Conservation (phyloP, 768 basidiomycete genomes). For the Kwoniella pini region DNA sequence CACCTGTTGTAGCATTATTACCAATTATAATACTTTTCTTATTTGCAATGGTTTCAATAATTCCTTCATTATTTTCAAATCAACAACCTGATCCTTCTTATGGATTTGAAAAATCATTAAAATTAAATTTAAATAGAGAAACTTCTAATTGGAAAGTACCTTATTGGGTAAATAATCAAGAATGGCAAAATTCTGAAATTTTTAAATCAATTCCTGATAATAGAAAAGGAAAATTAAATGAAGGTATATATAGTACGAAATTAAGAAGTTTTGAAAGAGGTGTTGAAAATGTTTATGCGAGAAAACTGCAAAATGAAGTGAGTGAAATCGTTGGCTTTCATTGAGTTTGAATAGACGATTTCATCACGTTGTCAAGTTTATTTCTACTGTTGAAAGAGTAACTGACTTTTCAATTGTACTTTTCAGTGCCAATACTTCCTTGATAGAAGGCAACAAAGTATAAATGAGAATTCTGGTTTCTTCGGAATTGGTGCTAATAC, state of each 20-base stretch:
- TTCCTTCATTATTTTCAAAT: slow-evolving; percentile 73
- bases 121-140: slow-evolving; percentile 62
- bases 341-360: too few relatives aligned
- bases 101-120: slow-evolving; percentile 65
- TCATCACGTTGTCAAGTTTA: too few relatives aligned
- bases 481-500: slow-evolving; percentile 92
- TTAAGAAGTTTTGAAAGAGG: slow-evolving; percentile 70
- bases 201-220: slow-evolving; percentile 56
- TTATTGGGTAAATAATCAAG: slow-evolving; percentile 79
- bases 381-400: too few relatives aligned
- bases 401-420: neutral
- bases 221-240: slow-evolving; percentile 37
- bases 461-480: slow-evolving; percentile 76
- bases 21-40: slow-evolving; percentile 80
- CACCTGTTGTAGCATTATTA: slow-evolving; percentile 68
- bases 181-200: slow-evolving; percentile 79
- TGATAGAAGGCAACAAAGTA: slow-evolving; percentile 68
- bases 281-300: slow-evolving; percentile 74
- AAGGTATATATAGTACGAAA: slow-evolving; percentile 43
- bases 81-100: slow-evolving; percentile 77
- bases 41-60: slow-evolving; percentile 77
- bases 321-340: slow-evolving; percentile 20
- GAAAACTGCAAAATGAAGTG: slow-evolving; percentile 63
- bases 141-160: slow-evolving; percentile 70
- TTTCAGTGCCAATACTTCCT: slow-evolving; percentile 67